These are phyloP conservation scores for Lindgomyces ingoldianus DNA, from an alignment of 495 filamentous ascomycete species.

Conservation along the genomic window DNA sequence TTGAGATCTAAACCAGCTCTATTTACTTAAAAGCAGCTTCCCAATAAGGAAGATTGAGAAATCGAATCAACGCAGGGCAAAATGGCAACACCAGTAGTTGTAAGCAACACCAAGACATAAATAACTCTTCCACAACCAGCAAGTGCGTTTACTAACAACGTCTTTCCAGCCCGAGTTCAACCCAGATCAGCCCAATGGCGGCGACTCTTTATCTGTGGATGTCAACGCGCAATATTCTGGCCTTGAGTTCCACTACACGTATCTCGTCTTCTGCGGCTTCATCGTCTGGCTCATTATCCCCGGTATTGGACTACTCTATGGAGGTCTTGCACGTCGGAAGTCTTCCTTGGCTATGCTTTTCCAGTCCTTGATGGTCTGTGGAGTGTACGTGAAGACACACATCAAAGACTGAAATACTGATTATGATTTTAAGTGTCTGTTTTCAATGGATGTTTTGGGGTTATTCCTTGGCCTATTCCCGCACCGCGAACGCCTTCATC, in stretches of 20 bases:
- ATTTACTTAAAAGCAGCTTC: slow-evolving; percentile 3
- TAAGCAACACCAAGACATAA: slow-evolving; percentile 1
- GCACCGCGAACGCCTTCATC: slow-evolving; percentile 56
- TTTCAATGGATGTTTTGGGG: slow-evolving; percentile 64
- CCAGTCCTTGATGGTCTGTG: slow-evolving; percentile 55
- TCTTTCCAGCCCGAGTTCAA: slow-evolving; percentile 39
- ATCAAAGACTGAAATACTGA: neutral
- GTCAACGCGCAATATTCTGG: slow-evolving; percentile 56
- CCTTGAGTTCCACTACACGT: slow-evolving; percentile 55
- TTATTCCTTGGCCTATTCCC: slow-evolving; percentile 57
- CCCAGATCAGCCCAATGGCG: slow-evolving; percentile 40
- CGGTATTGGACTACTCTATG: slow-evolving; percentile 60
- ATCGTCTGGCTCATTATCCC: slow-evolving; percentile 63
- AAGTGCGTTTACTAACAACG: slow-evolving; percentile 18
- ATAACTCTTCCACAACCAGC: neutral
- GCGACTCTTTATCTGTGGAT: slow-evolving; percentile 42
- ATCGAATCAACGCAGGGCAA: slow-evolving; percentile 5
- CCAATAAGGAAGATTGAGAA: slow-evolving; percentile 8
- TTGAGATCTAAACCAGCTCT: neutral
- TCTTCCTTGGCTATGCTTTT: slow-evolving; percentile 59
- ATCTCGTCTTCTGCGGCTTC: slow-evolving; percentile 54
- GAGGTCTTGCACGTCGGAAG: slow-evolving; percentile 60
- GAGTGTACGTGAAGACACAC: slow-evolving; percentile 20
- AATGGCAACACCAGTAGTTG: slow-evolving; percentile 1
- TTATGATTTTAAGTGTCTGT: slow-evolving; percentile 38